A percentile compares a stretch with the other conserved stretches of the same genome.
phyloP scores from a whole-genome alignment of 768 basidiomycete species.

The Termitomyces sp. region DNA sequence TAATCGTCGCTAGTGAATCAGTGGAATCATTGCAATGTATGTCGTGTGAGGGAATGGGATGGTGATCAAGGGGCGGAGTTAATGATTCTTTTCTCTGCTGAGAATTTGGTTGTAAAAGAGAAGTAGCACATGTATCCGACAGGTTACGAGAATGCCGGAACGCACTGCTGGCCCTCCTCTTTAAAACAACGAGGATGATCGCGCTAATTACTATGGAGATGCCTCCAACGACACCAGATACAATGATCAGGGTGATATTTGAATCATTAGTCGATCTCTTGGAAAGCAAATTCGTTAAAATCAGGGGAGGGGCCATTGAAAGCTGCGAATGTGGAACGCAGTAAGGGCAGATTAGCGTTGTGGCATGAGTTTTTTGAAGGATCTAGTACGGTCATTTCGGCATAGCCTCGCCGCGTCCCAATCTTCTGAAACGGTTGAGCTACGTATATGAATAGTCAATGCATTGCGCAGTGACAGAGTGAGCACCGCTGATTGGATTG shows the following conservation, averaged over 20 bases:
- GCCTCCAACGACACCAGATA: background rate
- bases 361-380: background rate
- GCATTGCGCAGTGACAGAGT: background rate
- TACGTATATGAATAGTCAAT: too few species aligned
- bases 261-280: background rate
- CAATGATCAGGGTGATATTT: background rate
- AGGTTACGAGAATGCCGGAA: background rate
- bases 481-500: background rate
- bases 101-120: background rate
- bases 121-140: slow-evolving; percentile 1
- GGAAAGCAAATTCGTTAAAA: background rate
- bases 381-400: background rate
- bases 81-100: background rate
- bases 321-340: background rate
- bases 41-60: background rate
- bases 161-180: background rate
- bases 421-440: background rate
- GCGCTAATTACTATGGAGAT: background rate
- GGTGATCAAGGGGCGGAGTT: background rate
- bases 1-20: background rate
- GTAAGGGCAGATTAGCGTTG: background rate
- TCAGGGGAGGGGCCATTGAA: background rate
- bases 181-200: background rate
- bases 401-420: slow-evolving; percentile 6
- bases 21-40: background rate